Conservation (phyloP, 257 asterid species). For the Solanum tacnaense region DNA sequence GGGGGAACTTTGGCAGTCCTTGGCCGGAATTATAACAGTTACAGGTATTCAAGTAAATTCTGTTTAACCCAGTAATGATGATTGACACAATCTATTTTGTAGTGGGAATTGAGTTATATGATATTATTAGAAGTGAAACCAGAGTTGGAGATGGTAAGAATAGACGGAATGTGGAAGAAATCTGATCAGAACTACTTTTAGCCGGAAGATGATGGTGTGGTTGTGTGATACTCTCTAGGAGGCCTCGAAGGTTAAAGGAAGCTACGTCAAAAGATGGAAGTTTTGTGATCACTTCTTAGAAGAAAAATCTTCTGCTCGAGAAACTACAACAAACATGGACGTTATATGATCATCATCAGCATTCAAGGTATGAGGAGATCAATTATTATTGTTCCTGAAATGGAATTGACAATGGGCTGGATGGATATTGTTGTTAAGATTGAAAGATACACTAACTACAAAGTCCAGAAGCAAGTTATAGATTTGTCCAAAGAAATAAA, state of each 20-base stretch:
- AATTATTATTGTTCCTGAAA: background rate
- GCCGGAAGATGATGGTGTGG: background rate
- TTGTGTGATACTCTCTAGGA: background rate
- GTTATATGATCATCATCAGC: background rate
- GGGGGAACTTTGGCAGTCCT: background rate
- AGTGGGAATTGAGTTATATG: background rate
- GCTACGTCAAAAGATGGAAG: background rate
- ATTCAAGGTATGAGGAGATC: background rate
- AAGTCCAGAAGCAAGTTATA: background rate
- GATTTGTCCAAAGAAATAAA: background rate
- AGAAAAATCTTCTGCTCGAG: background rate
- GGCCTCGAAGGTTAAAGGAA: background rate
- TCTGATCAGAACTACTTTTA: background rate
- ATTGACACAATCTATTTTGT: background rate
- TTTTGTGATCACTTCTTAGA: background rate
- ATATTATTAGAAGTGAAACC: background rate
- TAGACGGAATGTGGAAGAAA: background rate
- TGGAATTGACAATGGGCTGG: background rate
- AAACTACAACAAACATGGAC: background rate
- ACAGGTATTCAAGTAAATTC: background rate
- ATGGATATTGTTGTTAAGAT: background rate
- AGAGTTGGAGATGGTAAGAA: background rate
- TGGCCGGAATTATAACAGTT: background rate
- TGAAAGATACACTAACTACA: background rate
- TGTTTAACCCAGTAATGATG: background rate